Base-by-base conservation (phyloP, 2,329 filamentous ascomycete genomes). In the Fusarium stilboides region DNA sequence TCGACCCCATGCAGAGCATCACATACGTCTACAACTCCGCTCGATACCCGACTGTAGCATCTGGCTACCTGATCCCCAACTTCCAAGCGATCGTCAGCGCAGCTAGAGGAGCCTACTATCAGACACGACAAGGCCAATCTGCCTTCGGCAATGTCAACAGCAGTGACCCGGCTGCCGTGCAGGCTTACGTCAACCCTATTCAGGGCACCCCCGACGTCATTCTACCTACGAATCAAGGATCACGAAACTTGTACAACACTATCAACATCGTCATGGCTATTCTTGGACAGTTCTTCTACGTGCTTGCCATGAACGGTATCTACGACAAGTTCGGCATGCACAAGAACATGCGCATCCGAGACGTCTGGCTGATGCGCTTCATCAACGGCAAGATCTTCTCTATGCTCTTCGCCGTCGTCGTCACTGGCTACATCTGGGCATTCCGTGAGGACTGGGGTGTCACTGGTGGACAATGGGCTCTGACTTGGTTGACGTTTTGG, bases 401-500 rank as follows among this genome's bases (percentile, higher is more conserved):
- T 2, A 67, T 80, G 40, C 43, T 82, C 15, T 79, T 77, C 14
- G 77, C 80, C 0, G 68, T 85, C 4, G 77, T 76, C 39, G 77
- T 79, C 24, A 70, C 80, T 0, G 82, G 81, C 2, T 78, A 78
- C 37, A 79, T 83, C 55, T 85, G 83, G 83, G 82, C 80, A 0
- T 85, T 82, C 69, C 73, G 78, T 2, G 80, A 80, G 44, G 74
- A 70, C 28, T 85, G 83, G 83, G 50, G 62, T 3, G 80, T 84
- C 6, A 73, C 73, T 19, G 78, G 74, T 6, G 14, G 47, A 3
- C 57, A 76, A 37, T 78, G 77, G 34, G 75, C 61, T 6, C 46
- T 68, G 24, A 74, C 67, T 0, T 76, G 78, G 73, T 65, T 79
- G 61, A 69, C 71, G 8, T 67, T 77, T 12, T 84, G 81, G 82